These are phyloP conservation scores for Lactarius hengduanensis DNA, from an alignment of 768 basidiomycete genomes.

Conservation along the genomic window DNA sequence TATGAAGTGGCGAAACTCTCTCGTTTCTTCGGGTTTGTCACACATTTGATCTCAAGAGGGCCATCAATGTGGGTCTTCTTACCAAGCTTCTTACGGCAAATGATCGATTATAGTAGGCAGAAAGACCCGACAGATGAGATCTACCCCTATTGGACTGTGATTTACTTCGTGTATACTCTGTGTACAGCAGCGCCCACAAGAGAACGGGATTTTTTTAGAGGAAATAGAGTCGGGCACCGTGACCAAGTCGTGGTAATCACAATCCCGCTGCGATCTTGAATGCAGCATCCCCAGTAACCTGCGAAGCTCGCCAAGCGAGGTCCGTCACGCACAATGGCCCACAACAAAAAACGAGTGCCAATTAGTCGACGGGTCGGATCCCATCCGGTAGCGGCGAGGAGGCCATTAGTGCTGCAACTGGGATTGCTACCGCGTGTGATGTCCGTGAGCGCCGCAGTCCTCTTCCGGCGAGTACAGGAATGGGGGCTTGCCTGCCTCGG, in stretches of 20 bases:
- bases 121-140: neutral
- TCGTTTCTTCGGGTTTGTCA: neutral
- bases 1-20: neutral
- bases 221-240: too few relatives aligned
- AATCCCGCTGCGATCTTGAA: neutral
- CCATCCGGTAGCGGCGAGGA: conserved; percentile 17
- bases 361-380: conserved; percentile 14
- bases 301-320: neutral
- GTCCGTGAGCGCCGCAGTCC: conserved; percentile 35
- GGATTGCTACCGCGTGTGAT: conserved; percentile 34
- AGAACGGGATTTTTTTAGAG: neutral
- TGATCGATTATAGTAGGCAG: neutral
- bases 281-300: neutral
- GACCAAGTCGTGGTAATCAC: neutral
- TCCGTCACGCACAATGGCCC: neutral
- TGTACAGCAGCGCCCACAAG: neutral
- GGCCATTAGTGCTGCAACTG: conserved; percentile 18
- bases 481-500: conserved; percentile 32
- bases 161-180: neutral
- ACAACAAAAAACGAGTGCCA: neutral
- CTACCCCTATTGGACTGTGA: neutral
- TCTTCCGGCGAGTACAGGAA: conserved; percentile 35
- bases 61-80: neutral
- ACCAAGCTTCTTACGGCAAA: neutral
- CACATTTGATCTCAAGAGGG: neutral